Evolutionary conservation across 1,284 basidiomycete species (phyloP).

Genomic region (Fomitopsis palustris): DNA sequence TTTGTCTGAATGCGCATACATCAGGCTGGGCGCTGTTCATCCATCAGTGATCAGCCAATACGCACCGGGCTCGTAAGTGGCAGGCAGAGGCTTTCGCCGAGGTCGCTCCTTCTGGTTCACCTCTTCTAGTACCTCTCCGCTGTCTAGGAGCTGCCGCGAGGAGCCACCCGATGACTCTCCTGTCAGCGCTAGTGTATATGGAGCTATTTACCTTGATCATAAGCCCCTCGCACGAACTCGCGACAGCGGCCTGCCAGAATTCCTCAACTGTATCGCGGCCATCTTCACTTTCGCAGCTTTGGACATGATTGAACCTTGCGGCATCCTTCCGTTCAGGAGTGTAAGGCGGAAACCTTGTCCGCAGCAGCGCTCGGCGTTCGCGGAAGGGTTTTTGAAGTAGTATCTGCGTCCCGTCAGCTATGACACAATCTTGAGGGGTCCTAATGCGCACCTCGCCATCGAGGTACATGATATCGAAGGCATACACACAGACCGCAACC

Average conservation of each 20-base stretch:
- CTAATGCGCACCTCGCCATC: constrained; percentile 62
- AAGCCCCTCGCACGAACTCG: constrained; percentile 84
- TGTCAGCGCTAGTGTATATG: constrained; percentile 2
- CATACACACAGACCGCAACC: constrained; percentile 82
- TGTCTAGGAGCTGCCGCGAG: constrained; percentile 55
- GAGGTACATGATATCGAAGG: constrained; percentile 89
- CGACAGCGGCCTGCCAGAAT: constrained; percentile 82
- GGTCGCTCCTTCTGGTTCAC: constrained; percentile 33
- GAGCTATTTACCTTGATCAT: constrained; percentile 80
- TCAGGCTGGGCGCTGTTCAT: constrained; percentile 2
- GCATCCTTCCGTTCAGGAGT: constrained; percentile 40
- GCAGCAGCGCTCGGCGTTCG: constrained; percentile 65
- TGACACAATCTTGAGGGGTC: not conserved
- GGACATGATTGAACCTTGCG: constrained; percentile 77
- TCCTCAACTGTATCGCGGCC: constrained; percentile 64
- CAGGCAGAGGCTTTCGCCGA: constrained; percentile 71
- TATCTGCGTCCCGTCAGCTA: constrained; percentile 40
- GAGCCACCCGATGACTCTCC: constrained; percentile 16
- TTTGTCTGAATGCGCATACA: constrained; percentile 45
- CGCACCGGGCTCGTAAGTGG: constrained; percentile 86
- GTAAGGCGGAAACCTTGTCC: constrained; percentile 53
- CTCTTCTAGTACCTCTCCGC: constrained; percentile 39
- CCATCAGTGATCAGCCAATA: not conserved
- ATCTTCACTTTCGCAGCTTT: constrained; percentile 69
- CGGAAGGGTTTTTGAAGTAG: constrained; percentile 75